Evolutionary conservation across 2,329 filamentous ascomycete species (phyloP), one percentile per base, ranked within the genome.

Genomic region (Sclerotinia sclerotiorum): DNA sequence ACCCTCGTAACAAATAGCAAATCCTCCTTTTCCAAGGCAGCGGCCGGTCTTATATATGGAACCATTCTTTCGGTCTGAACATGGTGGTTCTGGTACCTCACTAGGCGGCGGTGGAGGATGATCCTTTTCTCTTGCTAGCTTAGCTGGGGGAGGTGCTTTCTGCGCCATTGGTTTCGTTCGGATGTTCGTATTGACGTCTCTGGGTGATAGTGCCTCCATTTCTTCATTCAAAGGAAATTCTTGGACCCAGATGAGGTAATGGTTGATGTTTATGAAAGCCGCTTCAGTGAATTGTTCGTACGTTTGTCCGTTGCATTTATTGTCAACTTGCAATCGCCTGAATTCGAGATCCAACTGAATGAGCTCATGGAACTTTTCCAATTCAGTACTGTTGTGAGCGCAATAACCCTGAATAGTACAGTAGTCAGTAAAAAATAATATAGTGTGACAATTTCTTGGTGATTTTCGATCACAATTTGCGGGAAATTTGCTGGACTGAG

Each of bases 1-100:
- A 60, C 89, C 91, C 73, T 88, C 87, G 76, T 94, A 91, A 80
- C 91, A 94, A 70, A 94, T 90, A 72, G 91, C 91, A 76, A 94
- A 94, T 13, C 91, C 91, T 58, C 91, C 91, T 79, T 92, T 94
- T 35, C 91, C 91, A 69, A 94, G 83, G 76, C 92, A 83, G 74
- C 87, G 88, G 68, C 90, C 90, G 44, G 91, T 88, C 74, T 90
- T 86, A 81, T 94, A 94, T 61, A 88, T 84, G 67, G 89, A 87
- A 66, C 90, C 90, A 80, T 89, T 83, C 68, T 84, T 86, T 66
- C 89, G 88, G 78, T 93, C 90, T 67, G 83, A 81, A 76, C 90
- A 90, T 58, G 90, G 83, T 27, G 87, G 87, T 77, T 90, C 87
- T 29, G 80, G 78, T 57, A 90, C 84, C 71, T 86, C 81, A 13